Base-by-base conservation (phyloP, 2,329 filamentous ascomycete genomes). In the Xylaria polymorpha region DNA sequence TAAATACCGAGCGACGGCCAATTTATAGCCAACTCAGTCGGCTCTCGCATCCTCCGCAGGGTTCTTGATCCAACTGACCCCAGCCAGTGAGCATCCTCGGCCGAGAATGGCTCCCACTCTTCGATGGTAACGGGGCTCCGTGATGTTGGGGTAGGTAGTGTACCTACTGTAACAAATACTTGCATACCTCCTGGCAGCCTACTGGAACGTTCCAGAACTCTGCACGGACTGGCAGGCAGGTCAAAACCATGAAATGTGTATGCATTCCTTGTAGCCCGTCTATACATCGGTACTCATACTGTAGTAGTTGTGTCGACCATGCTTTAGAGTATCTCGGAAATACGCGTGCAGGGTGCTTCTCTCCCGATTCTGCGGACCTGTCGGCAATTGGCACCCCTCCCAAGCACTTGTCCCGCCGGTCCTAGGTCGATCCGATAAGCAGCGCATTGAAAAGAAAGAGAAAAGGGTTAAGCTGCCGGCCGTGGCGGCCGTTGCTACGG, bases 351-450 rank as follows among this genome's bases (percentile, higher is more conserved):
- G 7, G 32, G 10, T 39, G 66, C 48, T 22, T 18, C 29, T 15
- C 29, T 58, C 5, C 51, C 43, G 41, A 29, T 12, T 48, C 29
- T 56, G 51, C 62, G 62, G 58, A 43, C 51, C 43, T 25, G 25
- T 59, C 67, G 67, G 62, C 62, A 57, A 58, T 58, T 41, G 39
- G 25, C 62, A 43, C 25, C 35, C 25, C n/a, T n/a, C 25, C 18
- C 29, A 20, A 44, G 14, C 20, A 18, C n/a, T 12, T 56, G 51
- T 46, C 29, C 39, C 41, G 9, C 20, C 25, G 29, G 22, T 25
- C 41, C 37, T 32, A 57, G 9, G 29, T 44, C 51, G 51, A 44
- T 44, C 39, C 29, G 55, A 50, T 50, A 37, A 46, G 35, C 7
- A 48, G 22, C n/a, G 37, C 39, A 44, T 59, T 32, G 25, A 20